Evolutionary conservation across 768 basidiomycete species (phyloP), one percentile per base, ranked within the genome.

Genomic region (Lactifluus subvellereus): DNA sequence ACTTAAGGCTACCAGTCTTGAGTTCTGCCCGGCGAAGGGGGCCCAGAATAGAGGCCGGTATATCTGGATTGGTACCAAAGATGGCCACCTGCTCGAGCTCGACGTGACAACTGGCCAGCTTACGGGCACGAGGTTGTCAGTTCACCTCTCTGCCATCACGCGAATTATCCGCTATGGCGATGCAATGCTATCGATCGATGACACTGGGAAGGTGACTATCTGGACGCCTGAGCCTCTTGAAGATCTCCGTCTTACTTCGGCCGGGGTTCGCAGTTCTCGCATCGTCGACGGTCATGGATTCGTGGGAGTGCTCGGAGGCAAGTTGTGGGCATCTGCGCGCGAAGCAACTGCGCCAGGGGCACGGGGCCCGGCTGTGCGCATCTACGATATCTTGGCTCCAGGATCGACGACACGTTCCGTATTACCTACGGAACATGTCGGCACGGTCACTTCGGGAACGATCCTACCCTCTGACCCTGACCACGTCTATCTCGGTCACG

Each of bases 1-100:
- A 49, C 73, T 81, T 4, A 86, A 84, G 68, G 79, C 95, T 42
- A 86, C 87, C 1, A 84, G 86, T 22, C 79, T 96, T 74, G 92
- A 88, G 72, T 91, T 94, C 71, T 79, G 87, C 16, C 81, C 87
- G 0, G 78, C 80, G 2, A 68, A 66, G 2, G 68, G 72, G 10
- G 68, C 74, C n/a, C 74, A 66, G 0, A 82, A 87, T 57, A 77
- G 80, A 18, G 91, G 89, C 2, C 77, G 77, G 35, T 79, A 83
- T 59, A 68, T 94, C 2, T 98, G 95, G 95, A 75, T 88, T 11
- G 96, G 95, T 4, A 92, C 92, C 33, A 94, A 90, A 75, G 93
- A 96, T 30, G 96, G 96, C 0, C 85, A 89, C 72, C 62, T 99
- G 30, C 79, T 87, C 67, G 94, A 97, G 77, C 67, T 96, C 59